Conservation (phyloP, 768 basidiomycete genomes). For the Boletellus ananas region DNA sequence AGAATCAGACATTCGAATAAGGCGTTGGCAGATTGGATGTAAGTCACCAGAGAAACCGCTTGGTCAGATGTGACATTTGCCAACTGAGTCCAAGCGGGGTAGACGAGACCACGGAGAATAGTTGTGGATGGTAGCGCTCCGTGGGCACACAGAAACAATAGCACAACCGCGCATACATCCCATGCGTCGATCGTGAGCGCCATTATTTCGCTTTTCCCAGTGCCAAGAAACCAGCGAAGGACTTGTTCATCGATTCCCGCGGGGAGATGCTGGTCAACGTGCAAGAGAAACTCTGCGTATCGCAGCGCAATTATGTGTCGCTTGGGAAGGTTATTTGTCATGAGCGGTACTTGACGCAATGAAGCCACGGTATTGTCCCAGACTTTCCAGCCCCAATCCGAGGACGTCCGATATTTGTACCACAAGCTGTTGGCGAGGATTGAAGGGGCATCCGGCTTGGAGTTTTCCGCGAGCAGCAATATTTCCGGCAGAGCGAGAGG, state of each 20-base stretch:
- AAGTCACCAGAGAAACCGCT: slow-evolving; percentile 41
- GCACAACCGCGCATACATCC: slow-evolving; percentile 59
- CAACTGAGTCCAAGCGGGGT: slow-evolving; percentile 69
- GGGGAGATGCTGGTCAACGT: slow-evolving; percentile 76
- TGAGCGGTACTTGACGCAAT: slow-evolving; percentile 61
- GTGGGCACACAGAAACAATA: slow-evolving; percentile 60
- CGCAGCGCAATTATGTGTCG: slow-evolving; percentile 55
- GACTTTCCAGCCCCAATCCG: slow-evolving; percentile 76
- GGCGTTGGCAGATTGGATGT: slow-evolving; percentile 59
- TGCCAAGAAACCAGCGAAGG: slow-evolving; percentile 66
- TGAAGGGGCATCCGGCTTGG: slow-evolving; percentile 57
- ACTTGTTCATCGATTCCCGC: slow-evolving; percentile 68
- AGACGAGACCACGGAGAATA: slow-evolving; percentile 69
- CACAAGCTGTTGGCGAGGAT: slow-evolving; percentile 73
- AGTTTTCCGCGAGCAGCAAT: slow-evolving; percentile 57
- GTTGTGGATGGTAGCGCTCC: slow-evolving; percentile 72
- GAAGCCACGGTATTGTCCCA: slow-evolving; percentile 82
- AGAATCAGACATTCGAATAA: slow-evolving; percentile 62
- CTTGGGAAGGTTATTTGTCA: slow-evolving; percentile 45
- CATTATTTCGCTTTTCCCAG: slow-evolving; percentile 60
- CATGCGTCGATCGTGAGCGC: slow-evolving; percentile 60
- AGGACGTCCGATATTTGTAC: slow-evolving; percentile 74
- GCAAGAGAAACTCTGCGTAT: slow-evolving; percentile 67
- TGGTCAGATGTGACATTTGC: slow-evolving; percentile 39
- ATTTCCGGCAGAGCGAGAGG: slow-evolving; percentile 56